Evolutionary conservation across 371 early-diverging fungal species (phyloP), one percentile per base, ranked within the genome.

Genomic region (Apophysomyces ossiformis): DNA sequence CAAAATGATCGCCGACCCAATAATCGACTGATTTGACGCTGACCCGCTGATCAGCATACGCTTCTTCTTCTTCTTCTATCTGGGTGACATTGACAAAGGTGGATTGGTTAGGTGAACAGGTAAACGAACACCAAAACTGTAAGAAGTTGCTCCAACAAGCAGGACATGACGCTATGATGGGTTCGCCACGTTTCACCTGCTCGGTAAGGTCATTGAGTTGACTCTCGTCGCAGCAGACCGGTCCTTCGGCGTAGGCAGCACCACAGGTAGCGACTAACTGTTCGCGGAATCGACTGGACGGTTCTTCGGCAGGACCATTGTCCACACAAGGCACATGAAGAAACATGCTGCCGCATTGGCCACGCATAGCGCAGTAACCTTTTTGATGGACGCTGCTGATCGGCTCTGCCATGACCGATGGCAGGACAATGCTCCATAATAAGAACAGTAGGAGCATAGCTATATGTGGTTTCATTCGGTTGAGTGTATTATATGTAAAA

Each of bases 61-160:
- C 32, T 2, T 70, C 70, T n/a, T 54, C 60, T 0, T 75, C 54
- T 0, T 77, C 37, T 54, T 36, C 37, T 2, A 75, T 73, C 2
- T 64, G 63, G 4, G 89, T 92, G 26, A 91, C 79, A 35, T 92
- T 89, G 50, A 92, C 79, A 75, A 92, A 91, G 0, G 85, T 85
- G 0, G 90, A 87, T 67, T 92, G 92, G 61, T 88, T 67, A 15
- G 89, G 89, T 3, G 89, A 89, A 61, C 92, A 91, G 2, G 91
- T 90, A 60, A 92, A 90, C 0, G 85, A 73, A 54, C 93, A 92
- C 75, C 88, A 92, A 67, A 92, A 90, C 65, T 79, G 75, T 56
- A 85, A 66, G 61, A 92, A 89, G 63, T 92, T 92, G 36, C 80
- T 74, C 90, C 89, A 92, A 69, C 93, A 92, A 5, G 93, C 93